Evolutionary conservation across 169 alveolate species (phyloP), one percentile per base, ranked within the genome.

Genomic region (Plasmodium chabaudi): DNA sequence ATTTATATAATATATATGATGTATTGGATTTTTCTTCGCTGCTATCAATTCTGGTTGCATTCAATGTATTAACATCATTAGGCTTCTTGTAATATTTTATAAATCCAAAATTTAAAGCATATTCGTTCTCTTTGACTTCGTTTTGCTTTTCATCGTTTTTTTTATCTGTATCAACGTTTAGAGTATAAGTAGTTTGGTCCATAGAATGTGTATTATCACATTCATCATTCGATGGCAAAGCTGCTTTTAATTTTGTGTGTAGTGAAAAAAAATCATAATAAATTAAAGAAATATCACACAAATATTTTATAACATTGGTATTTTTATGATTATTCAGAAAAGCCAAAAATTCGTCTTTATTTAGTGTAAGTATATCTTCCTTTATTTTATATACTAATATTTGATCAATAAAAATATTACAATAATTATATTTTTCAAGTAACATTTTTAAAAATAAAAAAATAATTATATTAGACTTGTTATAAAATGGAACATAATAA

Each of bases 241-340:
- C 1, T 63, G 47, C 27, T 39, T 10, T 39, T 15, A 34, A 39
- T 9, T 51, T 51, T 51, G 23, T 15, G 19, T 51, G 59, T 51
- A 6, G 23, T 13, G 59, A 51, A 12, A 72, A 72, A 46, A 77
- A 51, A 46, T 77, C 47, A 57, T 25, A 47, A 56, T 77, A 77
- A 12, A 77, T 69, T 60, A 77, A 77, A 46, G 88, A 77, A 77
- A 77, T 49, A 69, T 77, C 88, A 23, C 88, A 77, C n/a, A 77
- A 44, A 44, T 77, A 77, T n/a, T 64, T 77, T 12, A 51, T 64
- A 15, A 77, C 47, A 51, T 55, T 17, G 53, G 72, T 23, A 77
- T 51, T 55, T 77, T 77, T 77, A 23, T 39, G 51, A 42, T 77
- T 27, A 34, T 13, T 64, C 15, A 77, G 68, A 27, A 57, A 53